Evolutionary conservation across 2,329 filamentous ascomycete genomes (phyloP).

Genomic region (Macrophomina pseudophaseolina): DNA sequence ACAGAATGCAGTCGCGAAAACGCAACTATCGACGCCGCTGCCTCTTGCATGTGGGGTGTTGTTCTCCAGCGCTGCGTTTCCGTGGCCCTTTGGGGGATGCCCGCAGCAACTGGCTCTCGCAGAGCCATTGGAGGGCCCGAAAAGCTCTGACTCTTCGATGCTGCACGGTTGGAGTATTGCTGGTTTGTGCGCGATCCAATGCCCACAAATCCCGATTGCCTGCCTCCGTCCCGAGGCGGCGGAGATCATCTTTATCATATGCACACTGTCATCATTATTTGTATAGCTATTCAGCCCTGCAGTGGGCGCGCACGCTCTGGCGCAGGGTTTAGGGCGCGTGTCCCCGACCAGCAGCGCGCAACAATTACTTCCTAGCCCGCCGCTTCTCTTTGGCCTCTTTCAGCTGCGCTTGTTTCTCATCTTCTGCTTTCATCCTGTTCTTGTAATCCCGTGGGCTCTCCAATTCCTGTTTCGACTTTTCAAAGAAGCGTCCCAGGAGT

Average conservation of each 20-base stretch:
- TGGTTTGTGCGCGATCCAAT: constrained; percentile 4
- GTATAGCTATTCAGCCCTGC: not conserved
- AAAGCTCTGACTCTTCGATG: constrained; percentile 2
- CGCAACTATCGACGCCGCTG: not conserved
- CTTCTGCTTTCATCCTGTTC: constrained; percentile 57
- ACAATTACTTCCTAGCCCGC: not conserved
- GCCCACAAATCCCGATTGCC: constrained; percentile 16
- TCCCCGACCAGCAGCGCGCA: not conserved
- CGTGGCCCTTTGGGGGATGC: not conserved
- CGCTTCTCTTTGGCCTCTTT: constrained; percentile 27
- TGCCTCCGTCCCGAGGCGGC: not conserved
- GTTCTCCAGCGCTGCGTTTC: not conserved
- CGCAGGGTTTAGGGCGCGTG: not conserved
- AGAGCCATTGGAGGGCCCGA: not conserved
- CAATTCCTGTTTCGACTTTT: constrained; percentile 52
- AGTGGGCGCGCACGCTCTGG: not conserved
- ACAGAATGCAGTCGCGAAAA: not conserved
- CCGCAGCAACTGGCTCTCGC: not conserved
- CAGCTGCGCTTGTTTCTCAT: constrained; percentile 41
- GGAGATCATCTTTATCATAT: constrained; percentile 21
- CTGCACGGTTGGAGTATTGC: not conserved
- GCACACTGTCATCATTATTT: constrained; percentile 16
- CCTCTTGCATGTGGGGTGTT: not conserved
- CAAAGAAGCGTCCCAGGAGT: constrained; percentile 48
- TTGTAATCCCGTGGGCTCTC: constrained; percentile 93